Evolutionary conservation across 495 filamentous ascomycete species (phyloP).

Genomic region (Hypoxylon perforatum): DNA sequence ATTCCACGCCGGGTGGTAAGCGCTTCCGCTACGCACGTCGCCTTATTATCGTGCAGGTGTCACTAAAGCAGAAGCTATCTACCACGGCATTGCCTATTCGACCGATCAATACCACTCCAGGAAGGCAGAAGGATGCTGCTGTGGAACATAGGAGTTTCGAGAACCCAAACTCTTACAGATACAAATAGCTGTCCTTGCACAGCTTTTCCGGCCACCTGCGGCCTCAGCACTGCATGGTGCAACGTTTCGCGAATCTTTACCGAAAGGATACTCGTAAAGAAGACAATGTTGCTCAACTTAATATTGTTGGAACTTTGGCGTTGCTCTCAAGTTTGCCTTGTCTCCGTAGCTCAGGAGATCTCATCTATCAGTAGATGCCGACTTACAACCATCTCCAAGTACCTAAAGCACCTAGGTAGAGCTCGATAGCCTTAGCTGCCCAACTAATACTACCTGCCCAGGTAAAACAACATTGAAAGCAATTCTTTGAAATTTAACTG

Average conservation of each 20-base stretch:
- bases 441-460: no score
- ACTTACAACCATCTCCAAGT: not conserved
- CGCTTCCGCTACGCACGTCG: conserved; percentile 13
- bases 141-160: conserved; percentile 34
- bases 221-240: conserved; percentile 22
- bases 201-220: conserved; percentile 25
- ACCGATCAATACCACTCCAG: conserved; percentile 26
- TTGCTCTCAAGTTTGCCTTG: conserved; percentile 16
- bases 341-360: conserved; percentile 4
- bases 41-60: conserved; percentile 5
- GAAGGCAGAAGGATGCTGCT: conserved; percentile 31
- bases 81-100: conserved; percentile 29
- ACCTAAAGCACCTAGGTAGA: no score
- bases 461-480: no score
- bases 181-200: conserved; percentile 6
- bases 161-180: conserved; percentile 24
- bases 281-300: conserved; percentile 6
- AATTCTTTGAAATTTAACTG: no score
- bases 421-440: no score
- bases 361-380: conserved; percentile 3
- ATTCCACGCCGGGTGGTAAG: conserved; percentile 21
- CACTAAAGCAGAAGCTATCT: conserved; percentile 18
- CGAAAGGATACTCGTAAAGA: conserved; percentile 12
- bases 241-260: conserved; percentile 24
- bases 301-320: conserved; percentile 3